These are phyloP conservation scores for Colletotrichum camelliae DNA, from an alignment of 2,329 filamentous ascomycete genomes.

Conservation along the genomic window DNA sequence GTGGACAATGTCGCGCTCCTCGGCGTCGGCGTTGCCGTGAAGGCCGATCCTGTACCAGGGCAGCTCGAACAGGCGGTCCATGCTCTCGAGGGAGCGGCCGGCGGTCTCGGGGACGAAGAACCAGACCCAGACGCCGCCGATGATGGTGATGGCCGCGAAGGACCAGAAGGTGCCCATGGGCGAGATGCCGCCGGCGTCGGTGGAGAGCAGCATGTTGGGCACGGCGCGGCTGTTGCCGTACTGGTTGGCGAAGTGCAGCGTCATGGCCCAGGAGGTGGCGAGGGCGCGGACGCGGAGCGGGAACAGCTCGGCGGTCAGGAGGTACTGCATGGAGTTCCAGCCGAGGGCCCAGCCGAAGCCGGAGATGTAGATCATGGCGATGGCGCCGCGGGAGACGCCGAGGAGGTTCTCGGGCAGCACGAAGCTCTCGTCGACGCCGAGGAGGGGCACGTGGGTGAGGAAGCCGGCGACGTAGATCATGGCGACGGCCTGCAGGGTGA, in stretches of 20 bases:
- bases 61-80: constrained; percentile 74
- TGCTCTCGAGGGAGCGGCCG: constrained; percentile 69
- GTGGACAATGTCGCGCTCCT: constrained; percentile 46
- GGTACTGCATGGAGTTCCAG: constrained; percentile 81
- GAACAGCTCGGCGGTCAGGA: constrained; percentile 80
- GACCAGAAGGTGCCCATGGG: constrained; percentile 78
- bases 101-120: constrained; percentile 76
- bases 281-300: constrained; percentile 76
- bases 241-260: constrained; percentile 79
- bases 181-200: constrained; percentile 50
- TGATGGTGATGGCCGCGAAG: constrained; percentile 70
- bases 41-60: constrained; percentile 78
- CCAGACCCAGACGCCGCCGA: constrained; percentile 75
- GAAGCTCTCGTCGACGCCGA: constrained; percentile 55
- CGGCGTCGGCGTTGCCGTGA: constrained; percentile 57
- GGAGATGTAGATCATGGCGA: constrained; percentile 75
- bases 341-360: constrained; percentile 74
- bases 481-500: constrained; percentile 62
- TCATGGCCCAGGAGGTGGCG: constrained; percentile 76
- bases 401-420: constrained; percentile 52
- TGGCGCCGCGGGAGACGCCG: constrained; percentile 68
- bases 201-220: constrained; percentile 72
- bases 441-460: constrained; percentile 65
- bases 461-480: constrained; percentile 70
- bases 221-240: constrained; percentile 80